Base-by-base conservation (phyloP, 495 filamentous ascomycete genomes). In the Annulohypoxylon nitens region DNA sequence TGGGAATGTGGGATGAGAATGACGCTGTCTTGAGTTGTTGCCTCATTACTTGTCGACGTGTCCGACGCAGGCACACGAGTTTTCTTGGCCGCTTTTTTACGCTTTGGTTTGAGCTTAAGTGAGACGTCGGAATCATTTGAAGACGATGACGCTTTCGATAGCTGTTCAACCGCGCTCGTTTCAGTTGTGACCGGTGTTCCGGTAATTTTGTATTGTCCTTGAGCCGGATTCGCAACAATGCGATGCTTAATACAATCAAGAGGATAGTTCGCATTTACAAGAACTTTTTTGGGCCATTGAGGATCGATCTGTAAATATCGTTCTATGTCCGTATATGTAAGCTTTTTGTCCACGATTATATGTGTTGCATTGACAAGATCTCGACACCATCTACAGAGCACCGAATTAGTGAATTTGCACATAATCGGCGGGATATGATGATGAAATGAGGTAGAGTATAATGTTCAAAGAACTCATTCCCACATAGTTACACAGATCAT, bases 211-310 rank as follows among this genome's bases (percentile, higher is more conserved):
- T 95, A 97, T 8, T 86, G 85, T 2, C 64, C 55, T 57, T 93
- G 90, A 1, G 80, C 77, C 3, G 88, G 81, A 67, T 89, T 87
- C 3, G 95, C 75, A 0, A 96, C 66, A 0, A 82, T 76, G 2
- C 83, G 80, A 64, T 86, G 91, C 33, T 83, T 81, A 37, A 96
- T 88, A 62, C 94, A 98, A 12, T 98, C 93, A 0, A 93, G 80
- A 3, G 92, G 89, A 75, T 94, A 99, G 2, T 83, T 80, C 59
- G 96, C 93, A 66, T 94, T 92, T 14, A 97, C 94, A 0, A 95
- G 58, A 50, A 89, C 76, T 11, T 75, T 48, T 10, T 64, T 58
- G 10, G 67, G 36, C 37, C 55, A 63, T 11, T 64, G 67, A 55
- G 33, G n/a, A 10, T 55, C 71, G 61, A 45, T 61, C 60, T 73